Evolutionary conservation across 768 basidiomycete genomes (phyloP).

Genomic region (Trametes cingulata): DNA sequence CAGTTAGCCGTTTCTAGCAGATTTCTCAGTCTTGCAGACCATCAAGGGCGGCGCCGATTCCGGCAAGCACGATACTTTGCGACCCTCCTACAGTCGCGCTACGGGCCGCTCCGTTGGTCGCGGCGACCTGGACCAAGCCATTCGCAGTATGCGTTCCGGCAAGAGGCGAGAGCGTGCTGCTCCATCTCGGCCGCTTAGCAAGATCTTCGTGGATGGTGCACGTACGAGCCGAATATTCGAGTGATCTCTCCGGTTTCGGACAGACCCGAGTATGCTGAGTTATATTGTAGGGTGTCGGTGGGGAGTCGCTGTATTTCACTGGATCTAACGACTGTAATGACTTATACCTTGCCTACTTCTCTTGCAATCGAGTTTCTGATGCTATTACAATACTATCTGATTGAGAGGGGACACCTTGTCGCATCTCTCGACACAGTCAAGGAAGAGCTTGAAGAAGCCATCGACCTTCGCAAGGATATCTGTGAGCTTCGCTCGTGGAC

Average conservation of each 20-base stretch:
- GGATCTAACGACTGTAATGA: constrained; percentile 21
- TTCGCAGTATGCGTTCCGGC: constrained; percentile 76
- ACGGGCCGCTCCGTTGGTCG: constrained; percentile 60
- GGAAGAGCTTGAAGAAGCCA: constrained; percentile 64
- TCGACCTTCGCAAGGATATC: constrained; percentile 46
- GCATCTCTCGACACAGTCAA: constrained; percentile 58
- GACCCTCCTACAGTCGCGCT: constrained; percentile 44
- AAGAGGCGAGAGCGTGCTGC: constrained; percentile 51
- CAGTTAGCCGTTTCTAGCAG: no score
- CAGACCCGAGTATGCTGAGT: not conserved
- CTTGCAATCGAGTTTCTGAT: not conserved
- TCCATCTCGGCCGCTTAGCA: constrained; percentile 58
- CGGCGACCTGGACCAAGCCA: constrained; percentile 82
- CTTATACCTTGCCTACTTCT: constrained; percentile 5
- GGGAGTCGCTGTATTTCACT: constrained; percentile 12
- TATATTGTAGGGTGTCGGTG: constrained; percentile 2
- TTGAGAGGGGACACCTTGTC: constrained; percentile 67
- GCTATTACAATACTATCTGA: not conserved
- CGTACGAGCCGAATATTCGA: constrained; percentile 34
- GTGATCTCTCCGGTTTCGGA: constrained; percentile 10
- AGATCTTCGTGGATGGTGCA: constrained; percentile 76
- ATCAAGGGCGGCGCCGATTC: constrained; percentile 36
- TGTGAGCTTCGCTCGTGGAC: not conserved
- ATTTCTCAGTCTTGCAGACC: constrained; percentile 36
- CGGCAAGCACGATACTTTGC: constrained; percentile 31